phyloP scores from a whole-genome alignment of 1,284 basidiomycete genomes.

The Hemileia vastatrix region DNA sequence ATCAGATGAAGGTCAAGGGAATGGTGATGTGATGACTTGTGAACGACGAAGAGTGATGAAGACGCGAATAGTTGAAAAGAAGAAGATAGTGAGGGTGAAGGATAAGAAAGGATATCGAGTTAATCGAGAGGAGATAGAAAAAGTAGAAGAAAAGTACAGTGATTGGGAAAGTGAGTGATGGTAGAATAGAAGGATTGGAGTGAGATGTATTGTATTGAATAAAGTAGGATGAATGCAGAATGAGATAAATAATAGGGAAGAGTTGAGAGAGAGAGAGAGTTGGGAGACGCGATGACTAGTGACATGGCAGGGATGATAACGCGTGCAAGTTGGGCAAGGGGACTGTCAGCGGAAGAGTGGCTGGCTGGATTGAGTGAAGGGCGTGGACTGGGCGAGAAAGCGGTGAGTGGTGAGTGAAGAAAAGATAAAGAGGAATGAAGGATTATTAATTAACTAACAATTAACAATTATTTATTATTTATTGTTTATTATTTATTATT shows the following conservation, averaged over 20 bases:
- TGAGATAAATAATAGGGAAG: no score
- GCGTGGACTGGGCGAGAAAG: no score
- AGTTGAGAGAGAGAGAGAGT: no score
- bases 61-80: slow-evolving; percentile 18
- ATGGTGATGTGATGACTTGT: background rate
- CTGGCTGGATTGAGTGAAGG: no score
- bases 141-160: slow-evolving; percentile 17
- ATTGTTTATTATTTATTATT: background rate
- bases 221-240: no score
- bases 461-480: background rate
- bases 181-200: no score
- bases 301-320: background rate
- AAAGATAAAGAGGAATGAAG: no score
- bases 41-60: slow-evolving; percentile 14
- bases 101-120: slow-evolving; percentile 16
- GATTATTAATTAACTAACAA: background rate
- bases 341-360: background rate
- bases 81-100: slow-evolving; percentile 14
- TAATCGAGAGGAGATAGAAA: slow-evolving; percentile 18
- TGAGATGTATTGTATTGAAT: no score
- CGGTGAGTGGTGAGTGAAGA: no score
- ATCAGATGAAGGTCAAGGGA: slow-evolving; percentile 13
- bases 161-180: slow-evolving; percentile 16
- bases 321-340: background rate
- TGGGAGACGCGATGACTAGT: background rate